These are phyloP conservation scores for Chloris gayana DNA, from an alignment of 176 grass and related monocot species.

Conservation along the genomic window DNA sequence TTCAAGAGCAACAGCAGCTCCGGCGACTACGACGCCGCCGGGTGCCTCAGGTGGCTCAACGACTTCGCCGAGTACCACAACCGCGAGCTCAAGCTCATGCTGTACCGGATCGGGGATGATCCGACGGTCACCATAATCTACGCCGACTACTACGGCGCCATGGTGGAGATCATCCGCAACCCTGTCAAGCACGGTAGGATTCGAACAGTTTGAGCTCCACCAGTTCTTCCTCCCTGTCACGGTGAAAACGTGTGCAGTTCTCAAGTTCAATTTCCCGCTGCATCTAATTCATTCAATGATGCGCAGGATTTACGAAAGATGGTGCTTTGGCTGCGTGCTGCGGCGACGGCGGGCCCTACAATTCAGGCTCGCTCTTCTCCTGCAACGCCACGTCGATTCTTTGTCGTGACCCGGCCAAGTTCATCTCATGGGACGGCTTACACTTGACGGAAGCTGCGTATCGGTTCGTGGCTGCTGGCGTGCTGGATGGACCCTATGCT, in stretches of 20 bases:
- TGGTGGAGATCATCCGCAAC: neutral
- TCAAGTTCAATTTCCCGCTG: no score
- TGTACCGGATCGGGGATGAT: neutral
- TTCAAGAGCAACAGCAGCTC: slow-evolving; percentile 25
- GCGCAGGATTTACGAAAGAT: slow-evolving; percentile 30
- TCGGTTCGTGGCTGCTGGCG: neutral
- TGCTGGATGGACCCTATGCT: neutral
- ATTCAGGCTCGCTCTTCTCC: neutral
- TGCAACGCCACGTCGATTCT: slow-evolving; percentile 5
- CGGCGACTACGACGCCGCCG: slow-evolving; percentile 44
- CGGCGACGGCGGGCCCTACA: slow-evolving; percentile 29
- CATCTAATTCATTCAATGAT: no score
- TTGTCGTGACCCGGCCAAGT: neutral
- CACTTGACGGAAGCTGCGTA: slow-evolving; percentile 21
- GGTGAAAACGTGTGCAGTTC: no score
- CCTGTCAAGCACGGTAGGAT: neutral
- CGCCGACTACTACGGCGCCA: slow-evolving; percentile 37
- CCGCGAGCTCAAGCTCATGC: neutral
- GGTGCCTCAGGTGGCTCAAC: slow-evolving; percentile 51
- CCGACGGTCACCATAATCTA: slow-evolving; percentile 13
- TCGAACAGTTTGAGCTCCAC: no score
- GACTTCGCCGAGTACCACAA: slow-evolving; percentile 38
- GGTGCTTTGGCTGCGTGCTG: neutral
- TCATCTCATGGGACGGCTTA: slow-evolving; percentile 31
- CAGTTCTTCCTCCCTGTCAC: neutral